These are phyloP conservation scores for Leishmania lainsoni DNA, from an alignment of 208 protist species.

Conservation along the genomic window DNA sequence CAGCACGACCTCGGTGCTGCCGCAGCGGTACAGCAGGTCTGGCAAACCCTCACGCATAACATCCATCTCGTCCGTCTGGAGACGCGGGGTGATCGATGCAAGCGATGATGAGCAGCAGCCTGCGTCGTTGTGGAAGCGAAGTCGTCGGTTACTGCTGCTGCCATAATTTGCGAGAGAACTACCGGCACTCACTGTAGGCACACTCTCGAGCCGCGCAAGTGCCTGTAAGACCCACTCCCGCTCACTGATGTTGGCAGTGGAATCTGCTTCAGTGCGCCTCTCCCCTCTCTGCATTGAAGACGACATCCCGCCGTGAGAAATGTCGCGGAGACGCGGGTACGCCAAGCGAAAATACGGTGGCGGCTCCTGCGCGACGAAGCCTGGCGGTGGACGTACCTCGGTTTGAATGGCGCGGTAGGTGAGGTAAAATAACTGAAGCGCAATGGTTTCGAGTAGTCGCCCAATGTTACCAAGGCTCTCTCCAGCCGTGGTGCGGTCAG, in stretches of 20 bases:
- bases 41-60: conserved; percentile 73
- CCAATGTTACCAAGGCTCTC: conserved; percentile 35
- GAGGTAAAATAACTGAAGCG: conserved; percentile 46
- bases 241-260: conserved; percentile 9
- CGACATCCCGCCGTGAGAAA: background rate
- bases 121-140: background rate
- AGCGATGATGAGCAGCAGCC: background rate
- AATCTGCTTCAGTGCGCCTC: background rate
- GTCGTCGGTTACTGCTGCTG: background rate
- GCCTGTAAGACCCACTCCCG: conserved; percentile 30
- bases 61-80: conserved; percentile 46
- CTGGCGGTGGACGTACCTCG: conserved; percentile 52
- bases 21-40: conserved; percentile 45
- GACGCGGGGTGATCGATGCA: background rate
- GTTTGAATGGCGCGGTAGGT: conserved; percentile 50
- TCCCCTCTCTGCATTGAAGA: background rate
- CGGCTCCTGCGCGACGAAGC: conserved; percentile 64
- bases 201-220: conserved; percentile 29
- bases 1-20: conserved; percentile 45
- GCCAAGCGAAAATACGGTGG: conserved; percentile 58
- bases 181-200: background rate
- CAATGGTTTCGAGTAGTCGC: conserved; percentile 50
- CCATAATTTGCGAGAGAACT: background rate
- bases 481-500: conserved; percentile 43
- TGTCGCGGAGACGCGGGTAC: conserved; percentile 71